phyloP scores from a whole-genome alignment of 306 rosid genomes.

The Adenanthera pavonina region DNA sequence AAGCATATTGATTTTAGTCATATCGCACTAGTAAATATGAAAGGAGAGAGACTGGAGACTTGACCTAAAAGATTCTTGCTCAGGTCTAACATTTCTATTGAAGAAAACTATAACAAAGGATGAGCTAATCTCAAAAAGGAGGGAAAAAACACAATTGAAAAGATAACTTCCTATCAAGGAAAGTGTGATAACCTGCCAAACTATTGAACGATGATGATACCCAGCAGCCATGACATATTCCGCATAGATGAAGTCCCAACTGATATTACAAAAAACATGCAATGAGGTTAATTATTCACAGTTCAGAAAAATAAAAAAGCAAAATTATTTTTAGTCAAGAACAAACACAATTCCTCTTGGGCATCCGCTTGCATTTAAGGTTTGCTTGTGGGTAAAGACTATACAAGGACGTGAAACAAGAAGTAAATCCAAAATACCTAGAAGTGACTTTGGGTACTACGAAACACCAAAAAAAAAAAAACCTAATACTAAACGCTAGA shows the following conservation, averaged over 20 bases:
- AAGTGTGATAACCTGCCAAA: slow-evolving; percentile 79
- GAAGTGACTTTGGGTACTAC: neutral
- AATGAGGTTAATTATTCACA: slow-evolving; percentile 20
- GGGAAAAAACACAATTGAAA: neutral
- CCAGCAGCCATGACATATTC: slow-evolving; percentile 99
- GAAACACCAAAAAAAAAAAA: neutral
- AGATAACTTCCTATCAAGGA: slow-evolving; percentile 33
- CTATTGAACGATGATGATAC: slow-evolving; percentile 83
- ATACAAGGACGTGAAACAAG: slow-evolving; percentile 16
- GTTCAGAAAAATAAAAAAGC: neutral
- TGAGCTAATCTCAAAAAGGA: neutral
- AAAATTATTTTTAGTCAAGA: slow-evolving; percentile 8
- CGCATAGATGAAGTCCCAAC: slow-evolving; percentile 99
- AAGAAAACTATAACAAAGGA: neutral
- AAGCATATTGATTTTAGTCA: neutral
- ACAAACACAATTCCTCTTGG: slow-evolving; percentile 18
- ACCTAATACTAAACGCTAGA: neutral
- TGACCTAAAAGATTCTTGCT: neutral
- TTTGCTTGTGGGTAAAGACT: slow-evolving; percentile 1
- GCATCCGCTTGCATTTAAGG: slow-evolving; percentile 16
- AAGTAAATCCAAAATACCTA: slow-evolving; percentile 11
- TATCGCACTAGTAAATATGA: neutral
- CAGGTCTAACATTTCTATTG: slow-evolving; percentile 15
- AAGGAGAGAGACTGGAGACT: neutral
- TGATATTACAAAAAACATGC: slow-evolving; percentile 48